These are phyloP conservation scores for Fusarium subglutinans DNA, from an alignment of 2,329 filamentous ascomycete genomes.

Conservation along the genomic window DNA sequence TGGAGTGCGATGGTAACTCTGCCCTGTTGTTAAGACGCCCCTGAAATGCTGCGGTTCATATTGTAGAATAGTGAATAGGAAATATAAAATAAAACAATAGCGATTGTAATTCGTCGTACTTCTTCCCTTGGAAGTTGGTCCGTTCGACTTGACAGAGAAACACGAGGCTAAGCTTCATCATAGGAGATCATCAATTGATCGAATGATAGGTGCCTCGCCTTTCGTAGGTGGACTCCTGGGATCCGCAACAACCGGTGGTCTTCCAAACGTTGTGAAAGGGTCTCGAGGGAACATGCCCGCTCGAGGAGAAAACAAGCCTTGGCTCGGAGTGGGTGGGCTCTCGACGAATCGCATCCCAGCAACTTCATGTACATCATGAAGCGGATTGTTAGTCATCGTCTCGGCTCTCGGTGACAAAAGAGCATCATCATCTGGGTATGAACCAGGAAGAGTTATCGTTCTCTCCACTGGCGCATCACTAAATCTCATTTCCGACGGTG, in stretches of 20 bases:
- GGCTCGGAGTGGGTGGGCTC: conserved; percentile 60
- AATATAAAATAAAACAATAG: conserved; percentile 15
- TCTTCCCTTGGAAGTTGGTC: conserved; percentile 1
- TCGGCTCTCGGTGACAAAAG: conserved; percentile 77
- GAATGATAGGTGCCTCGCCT: conserved; percentile 77
- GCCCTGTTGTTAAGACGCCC: conserved; percentile 32
- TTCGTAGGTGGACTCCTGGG: conserved; percentile 79
- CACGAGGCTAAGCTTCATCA: conserved; percentile 51
- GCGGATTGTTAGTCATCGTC: conserved; percentile 75
- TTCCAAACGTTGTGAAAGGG: conserved; percentile 61
- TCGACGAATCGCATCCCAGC: conserved; percentile 63
- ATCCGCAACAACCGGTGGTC: conserved; percentile 64
- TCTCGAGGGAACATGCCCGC: conserved; percentile 64
- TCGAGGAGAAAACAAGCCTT: conserved; percentile 64
- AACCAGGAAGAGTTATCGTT: conserved; percentile 49
- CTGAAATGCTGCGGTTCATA: conserved; percentile 30
- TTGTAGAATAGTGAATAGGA: conserved; percentile 25
- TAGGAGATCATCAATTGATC: conserved; percentile 81
- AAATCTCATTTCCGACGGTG: conserved; percentile 13
- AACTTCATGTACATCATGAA: conserved; percentile 59
- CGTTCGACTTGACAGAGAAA: neutral
- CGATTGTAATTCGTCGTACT: conserved; percentile 8
- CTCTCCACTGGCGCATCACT: conserved; percentile 43
- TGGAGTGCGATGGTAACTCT: conserved; percentile 13
- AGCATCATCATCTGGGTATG: conserved; percentile 59